Evolutionary conservation across 768 basidiomycete species (phyloP), one percentile per base, ranked within the genome.

Genomic region (Lyophyllum semitale): DNA sequence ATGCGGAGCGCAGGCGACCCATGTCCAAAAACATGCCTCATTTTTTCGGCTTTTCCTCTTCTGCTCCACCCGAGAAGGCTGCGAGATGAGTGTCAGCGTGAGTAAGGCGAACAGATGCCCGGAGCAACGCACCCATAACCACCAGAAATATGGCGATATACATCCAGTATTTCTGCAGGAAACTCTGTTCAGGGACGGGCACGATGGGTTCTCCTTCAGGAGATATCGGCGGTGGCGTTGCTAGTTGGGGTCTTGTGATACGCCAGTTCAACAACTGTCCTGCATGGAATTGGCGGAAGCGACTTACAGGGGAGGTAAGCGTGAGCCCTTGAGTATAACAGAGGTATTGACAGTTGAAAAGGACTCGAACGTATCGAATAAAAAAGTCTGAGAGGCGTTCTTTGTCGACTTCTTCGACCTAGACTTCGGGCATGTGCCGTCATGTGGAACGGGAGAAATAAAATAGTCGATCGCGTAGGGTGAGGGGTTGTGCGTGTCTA

Each of bases 111-210:
- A 9, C 13, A 32, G 12, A 43, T 8, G 32, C 17, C 7, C 26
- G 27, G 49, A 52, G 23, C 18, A 35, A 80, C 86, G 69, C 65
- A 90, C 87, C 50, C 17, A 89, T 63, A 41, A 84, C 81, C 17
- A 88, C 64, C 9, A 88, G 68, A 41, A 82, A 68, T 3, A 84
- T 77, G 38, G 79, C 73, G 33, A 92, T 81, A 63, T 93, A 94
- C 70, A 94, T 76, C 94, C 94, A 95, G 69, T 95, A 95, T 68
- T 94, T 95, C 64, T 92, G 89, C 38, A 94, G 53, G 70, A 95
- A 92, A 11, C 84, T 74, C 70, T 93, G 89, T 65, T 95, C 91
- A 0, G 81, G 79, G 30, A 74, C 67, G 0, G 85, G 81, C 54
- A 77, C 67, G 22, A 89, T 73, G 18, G 84, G 80, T 63, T 84